Evolutionary conservation across 2,329 filamentous ascomycete species (phyloP).

Genomic region (Aspergillus hiratsukae): DNA sequence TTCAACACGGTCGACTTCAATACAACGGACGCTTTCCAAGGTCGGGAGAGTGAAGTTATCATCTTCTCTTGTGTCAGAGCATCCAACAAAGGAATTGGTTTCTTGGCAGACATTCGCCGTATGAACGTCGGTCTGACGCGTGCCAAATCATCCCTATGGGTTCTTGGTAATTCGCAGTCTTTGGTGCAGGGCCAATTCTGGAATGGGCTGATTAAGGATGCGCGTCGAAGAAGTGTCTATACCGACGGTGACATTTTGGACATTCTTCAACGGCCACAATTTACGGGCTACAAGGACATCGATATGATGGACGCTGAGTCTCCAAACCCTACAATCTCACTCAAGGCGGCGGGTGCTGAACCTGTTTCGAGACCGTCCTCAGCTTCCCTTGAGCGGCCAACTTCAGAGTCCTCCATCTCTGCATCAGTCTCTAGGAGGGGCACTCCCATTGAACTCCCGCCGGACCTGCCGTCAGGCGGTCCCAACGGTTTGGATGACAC

Average conservation of each 20-base stretch:
- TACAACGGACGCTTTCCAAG: constrained; percentile 96
- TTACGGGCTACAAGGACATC: constrained; percentile 41
- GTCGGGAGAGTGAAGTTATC: constrained; percentile 93
- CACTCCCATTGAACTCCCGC: constrained; percentile 20
- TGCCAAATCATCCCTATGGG: constrained; percentile 95
- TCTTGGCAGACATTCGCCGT: constrained; percentile 94
- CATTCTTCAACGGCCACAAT: constrained; percentile 53
- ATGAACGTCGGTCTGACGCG: constrained; percentile 99
- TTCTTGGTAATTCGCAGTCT: constrained; percentile 85
- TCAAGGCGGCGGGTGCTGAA: constrained; percentile 17
- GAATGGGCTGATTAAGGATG: constrained; percentile 79
- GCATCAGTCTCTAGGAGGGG: constrained; percentile 22
- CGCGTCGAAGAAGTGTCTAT: constrained; percentile 68
- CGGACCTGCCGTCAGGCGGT: constrained; percentile 42
- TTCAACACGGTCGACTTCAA: constrained; percentile 88
- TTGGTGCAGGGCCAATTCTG: constrained; percentile 86
- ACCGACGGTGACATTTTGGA: constrained; percentile 61
- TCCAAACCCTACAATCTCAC: constrained; percentile 7
- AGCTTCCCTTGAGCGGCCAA: constrained; percentile 18
- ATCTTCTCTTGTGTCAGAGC: constrained; percentile 98
- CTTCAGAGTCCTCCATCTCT: constrained; percentile 15
- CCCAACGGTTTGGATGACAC: constrained; percentile 40
- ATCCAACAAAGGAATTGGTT: constrained; percentile 89
- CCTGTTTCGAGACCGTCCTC: constrained; percentile 32
- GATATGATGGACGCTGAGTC: constrained; percentile 39